Percentiles rank a stretch among this genome's conserved stretches.
Evolutionary conservation across 345 rosid species (phyloP).

Genomic region (Arabis hirsuta): DNA sequence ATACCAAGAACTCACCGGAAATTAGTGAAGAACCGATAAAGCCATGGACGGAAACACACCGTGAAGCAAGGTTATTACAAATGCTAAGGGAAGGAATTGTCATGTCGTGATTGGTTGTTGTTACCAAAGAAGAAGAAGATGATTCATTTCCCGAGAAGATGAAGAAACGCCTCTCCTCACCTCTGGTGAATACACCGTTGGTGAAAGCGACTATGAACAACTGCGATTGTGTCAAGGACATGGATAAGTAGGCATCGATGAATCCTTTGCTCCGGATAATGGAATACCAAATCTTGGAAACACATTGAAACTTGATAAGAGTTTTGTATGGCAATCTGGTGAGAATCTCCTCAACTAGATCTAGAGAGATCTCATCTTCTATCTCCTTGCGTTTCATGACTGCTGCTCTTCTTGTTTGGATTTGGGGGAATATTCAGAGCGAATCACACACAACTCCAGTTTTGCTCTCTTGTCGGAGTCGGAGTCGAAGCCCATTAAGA

Average conservation of each 20-base stretch:
- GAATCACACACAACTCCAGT: too few relatives aligned
- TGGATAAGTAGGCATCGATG: neutral
- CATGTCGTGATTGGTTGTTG: neutral
- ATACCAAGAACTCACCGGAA: too few relatives aligned
- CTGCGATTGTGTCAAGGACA: neutral
- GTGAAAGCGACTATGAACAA: neutral
- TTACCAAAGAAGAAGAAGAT: neutral
- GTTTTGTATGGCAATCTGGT: neutral
- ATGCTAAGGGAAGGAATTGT: neutral
- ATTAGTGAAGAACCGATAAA: neutral
- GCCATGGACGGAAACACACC: neutral
- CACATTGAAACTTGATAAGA: neutral
- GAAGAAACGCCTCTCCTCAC: neutral
- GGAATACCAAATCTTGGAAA: neutral
- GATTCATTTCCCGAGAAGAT: neutral
- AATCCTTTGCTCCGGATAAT: neutral
- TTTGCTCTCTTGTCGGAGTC: too few relatives aligned
- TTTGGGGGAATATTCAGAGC: too few relatives aligned
- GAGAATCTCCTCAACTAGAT: neutral
- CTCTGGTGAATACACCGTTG: neutral
- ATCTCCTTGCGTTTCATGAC: too few relatives aligned
- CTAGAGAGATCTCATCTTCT: neutral
- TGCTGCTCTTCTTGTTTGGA: too few relatives aligned
- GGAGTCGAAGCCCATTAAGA: too few relatives aligned
- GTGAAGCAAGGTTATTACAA: too few relatives aligned